Conservation (phyloP, 1,139 yeast species). For the Magnusiomyces clavatus region DNA sequence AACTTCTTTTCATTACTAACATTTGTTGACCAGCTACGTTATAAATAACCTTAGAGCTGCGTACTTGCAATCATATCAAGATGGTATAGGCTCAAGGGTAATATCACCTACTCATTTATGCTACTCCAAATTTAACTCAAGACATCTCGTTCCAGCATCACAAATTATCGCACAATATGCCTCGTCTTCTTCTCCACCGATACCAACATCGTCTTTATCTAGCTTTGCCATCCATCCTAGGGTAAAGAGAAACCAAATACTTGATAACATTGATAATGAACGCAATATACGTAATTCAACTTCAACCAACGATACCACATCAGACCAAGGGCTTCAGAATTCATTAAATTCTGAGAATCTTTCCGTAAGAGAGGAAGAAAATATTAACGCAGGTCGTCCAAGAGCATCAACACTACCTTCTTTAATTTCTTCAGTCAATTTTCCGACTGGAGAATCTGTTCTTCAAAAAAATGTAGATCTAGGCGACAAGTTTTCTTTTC, state of each 20-base stretch:
- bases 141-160: slow-evolving; percentile 3
- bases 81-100: slow-evolving; percentile 30
- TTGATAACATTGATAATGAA: too few relatives aligned
- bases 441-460: not conserved
- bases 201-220: slow-evolving; percentile 11
- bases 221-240: too few relatives aligned
- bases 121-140: slow-evolving; percentile 10
- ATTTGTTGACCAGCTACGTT: slow-evolving; percentile 22
- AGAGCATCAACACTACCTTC: slow-evolving; percentile 17
- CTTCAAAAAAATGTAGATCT: too few relatives aligned
- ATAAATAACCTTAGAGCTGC: slow-evolving; percentile 29
- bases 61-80: slow-evolving; percentile 28
- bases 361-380: too few relatives aligned
- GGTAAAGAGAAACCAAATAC: too few relatives aligned
- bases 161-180: slow-evolving; percentile 10
- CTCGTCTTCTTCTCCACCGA: slow-evolving; percentile 14
- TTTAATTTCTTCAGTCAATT: slow-evolving; percentile 2
- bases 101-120: slow-evolving; percentile 28
- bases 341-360: too few relatives aligned
- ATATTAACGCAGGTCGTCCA: slow-evolving; percentile 1
- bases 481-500: slow-evolving; percentile 64
- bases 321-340: too few relatives aligned
- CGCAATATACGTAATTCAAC: too few relatives aligned
- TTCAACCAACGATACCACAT: too few relatives aligned
- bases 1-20: slow-evolving; percentile 1